Evolutionary conservation across 2,329 filamentous ascomycete genomes (phyloP), one percentile per base, ranked within the genome.

Genomic region (Penicillium glabrum): DNA sequence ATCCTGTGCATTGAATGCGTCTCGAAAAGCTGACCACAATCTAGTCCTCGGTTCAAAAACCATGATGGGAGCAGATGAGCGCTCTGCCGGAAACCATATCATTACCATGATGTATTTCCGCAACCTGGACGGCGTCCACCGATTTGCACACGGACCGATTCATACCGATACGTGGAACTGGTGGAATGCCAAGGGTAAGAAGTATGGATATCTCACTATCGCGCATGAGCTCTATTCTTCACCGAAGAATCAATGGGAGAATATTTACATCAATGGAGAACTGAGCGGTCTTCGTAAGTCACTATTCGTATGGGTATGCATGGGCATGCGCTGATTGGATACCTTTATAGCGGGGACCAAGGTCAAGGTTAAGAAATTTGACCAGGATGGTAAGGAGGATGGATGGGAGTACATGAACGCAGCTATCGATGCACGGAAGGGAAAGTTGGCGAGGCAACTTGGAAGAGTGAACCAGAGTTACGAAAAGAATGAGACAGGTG

Each of bases 191-290:
- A 70, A 66, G 7, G 56, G 65, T 21, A 72, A 72, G 57, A 50
- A 74, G 7, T 62, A 71, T 48, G 63, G 69, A 27, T 73, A 80
- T 57, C 53, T 82, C 14, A 68, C 69, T 23, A 80, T 82, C 61
- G 78, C 66, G 54, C 79, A 82, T 59, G 79, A 81, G 68, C 69
- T 73, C 3, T 80, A 76, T 64, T 67, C 72, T 47, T 73, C 71
- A 5, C 74, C 75, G 3, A 63, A 56, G 41, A 69, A 72, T 1
- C 61, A 71, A 16, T 80, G 75, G 73, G 78, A 81, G 70, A 74
- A 66, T 26, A 73, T 80, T 44, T 79, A 78, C 59, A 61, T 74
- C 16, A 77, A 80, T 50, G 68, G 62, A 23, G 67, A 75, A 55
- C 69, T 69, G 1, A 69, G 64, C 1, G 68, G 74, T 6, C 60